These are phyloP conservation scores for Amphibolis antarctica DNA, from an alignment of 106 monocot species.

Conservation along the genomic window DNA sequence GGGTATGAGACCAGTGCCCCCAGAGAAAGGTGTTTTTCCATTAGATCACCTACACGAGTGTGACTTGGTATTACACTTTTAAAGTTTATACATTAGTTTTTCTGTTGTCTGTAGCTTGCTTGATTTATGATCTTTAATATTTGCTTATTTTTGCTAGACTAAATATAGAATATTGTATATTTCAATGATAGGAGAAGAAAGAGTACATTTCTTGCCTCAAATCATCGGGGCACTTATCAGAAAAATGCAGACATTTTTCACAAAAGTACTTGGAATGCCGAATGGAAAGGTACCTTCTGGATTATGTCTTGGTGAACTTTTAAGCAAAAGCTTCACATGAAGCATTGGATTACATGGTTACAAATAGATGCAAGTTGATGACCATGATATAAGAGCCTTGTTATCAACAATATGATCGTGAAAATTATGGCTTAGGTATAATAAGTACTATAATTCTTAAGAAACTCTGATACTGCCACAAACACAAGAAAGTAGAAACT, in stretches of 20 bases:
- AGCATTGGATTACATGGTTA: background rate
- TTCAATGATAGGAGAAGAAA: constrained; percentile 23
- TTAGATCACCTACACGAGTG: constrained; percentile 91
- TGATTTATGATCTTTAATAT: background rate
- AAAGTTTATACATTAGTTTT: background rate
- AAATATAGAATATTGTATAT: background rate
- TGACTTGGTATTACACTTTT: constrained; percentile 41
- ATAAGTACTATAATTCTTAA: background rate
- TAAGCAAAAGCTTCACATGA: background rate
- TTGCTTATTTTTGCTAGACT: background rate
- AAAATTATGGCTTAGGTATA: background rate
- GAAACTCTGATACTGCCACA: background rate
- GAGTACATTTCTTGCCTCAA: constrained; percentile 29
- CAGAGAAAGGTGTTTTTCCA: constrained; percentile 93
- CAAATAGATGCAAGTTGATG: background rate
- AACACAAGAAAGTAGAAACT: too few species aligned
- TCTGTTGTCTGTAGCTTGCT: background rate
- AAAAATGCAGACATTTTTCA: constrained; percentile 21
- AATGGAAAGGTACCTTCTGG: constrained; percentile 18
- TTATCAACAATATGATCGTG: background rate
- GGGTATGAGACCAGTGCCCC: constrained; percentile 71
- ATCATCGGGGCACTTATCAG: constrained; percentile 18
- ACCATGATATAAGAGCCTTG: background rate
- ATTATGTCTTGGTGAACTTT: background rate
- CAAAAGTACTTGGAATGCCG: constrained; percentile 26